Evolutionary conservation across 2,329 filamentous ascomycete genomes (phyloP), one percentile per base, ranked within the genome.

Genomic region (Ophiosphaerella herpotricha): DNA sequence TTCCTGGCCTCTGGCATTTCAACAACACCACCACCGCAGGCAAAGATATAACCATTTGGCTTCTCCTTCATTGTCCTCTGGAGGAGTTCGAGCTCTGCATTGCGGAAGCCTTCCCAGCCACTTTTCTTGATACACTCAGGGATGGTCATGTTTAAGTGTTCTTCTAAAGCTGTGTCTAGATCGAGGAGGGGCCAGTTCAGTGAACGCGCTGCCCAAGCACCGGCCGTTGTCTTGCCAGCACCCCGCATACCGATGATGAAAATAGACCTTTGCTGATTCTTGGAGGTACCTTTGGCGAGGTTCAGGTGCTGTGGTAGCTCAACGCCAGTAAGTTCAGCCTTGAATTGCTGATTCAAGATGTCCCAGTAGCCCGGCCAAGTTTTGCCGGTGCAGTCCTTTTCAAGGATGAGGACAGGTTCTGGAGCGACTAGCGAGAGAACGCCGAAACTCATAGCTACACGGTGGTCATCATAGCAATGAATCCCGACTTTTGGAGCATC

Each of bases 281-380:
- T 67, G 5, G 60, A 54, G 12, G 55, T 52, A 33, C 52, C 41
- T n/a, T 67, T 63, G 18, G 61, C 63, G 6, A 63, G 54, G 26
- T 73, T 75, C 21, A 74, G 72, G 39, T 75, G 66, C 11, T 56
- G 55, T 8, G 57, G 52, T 7, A 71, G 60, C 61, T 95, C 91
- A 32, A 87, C 83, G 11, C 94, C 94, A 52, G 87, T 83, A n/a
- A 97, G 78, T 24, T 81, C 75, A 24, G 89, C 89, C 31, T 85
- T 81, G 78, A 97, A 99, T 12, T 85, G 83, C 60, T 89, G 85
- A 18, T 87, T 86, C 48, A 97, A 76, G 14, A 87, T 85, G 73
- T 99, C 94, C 94, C 94, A 99, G 91, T 94, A 99, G 8, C 93
- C 94, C 0, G 94, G 94, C 94, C 94, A 99, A 2, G 94, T 99